phyloP scores from a whole-genome alignment of 2,329 filamentous ascomycete genomes.

The Elsinoe batatas region DNA sequence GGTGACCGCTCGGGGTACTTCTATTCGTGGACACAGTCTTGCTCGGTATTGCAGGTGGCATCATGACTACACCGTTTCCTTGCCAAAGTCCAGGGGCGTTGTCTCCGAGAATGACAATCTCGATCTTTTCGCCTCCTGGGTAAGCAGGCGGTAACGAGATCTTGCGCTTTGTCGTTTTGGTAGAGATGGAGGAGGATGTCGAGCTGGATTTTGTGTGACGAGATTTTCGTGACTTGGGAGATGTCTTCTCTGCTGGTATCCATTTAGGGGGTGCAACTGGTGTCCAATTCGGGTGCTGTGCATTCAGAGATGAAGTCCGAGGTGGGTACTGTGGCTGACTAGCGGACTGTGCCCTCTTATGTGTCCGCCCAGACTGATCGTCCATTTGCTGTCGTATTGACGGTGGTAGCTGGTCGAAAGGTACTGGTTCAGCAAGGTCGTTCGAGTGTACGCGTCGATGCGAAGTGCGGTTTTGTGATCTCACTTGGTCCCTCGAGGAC shows the following conservation, averaged over 20 bases:
- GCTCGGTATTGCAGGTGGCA: not conserved
- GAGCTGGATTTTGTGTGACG: conserved; percentile 2
- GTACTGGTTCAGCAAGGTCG: conserved; percentile 1
- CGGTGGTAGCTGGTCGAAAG: not conserved
- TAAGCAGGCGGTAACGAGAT: conserved; percentile 8
- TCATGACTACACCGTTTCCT: conserved; percentile 9
- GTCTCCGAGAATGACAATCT: conserved; percentile 3
- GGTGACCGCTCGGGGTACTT: not conserved
- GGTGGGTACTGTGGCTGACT: not conserved
- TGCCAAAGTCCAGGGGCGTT: not conserved
- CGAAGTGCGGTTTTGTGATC: not conserved
- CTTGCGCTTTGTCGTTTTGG: not conserved
- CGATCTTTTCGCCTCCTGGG: conserved; percentile 5
- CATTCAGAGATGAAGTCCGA: not conserved
- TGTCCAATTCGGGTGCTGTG: not conserved
- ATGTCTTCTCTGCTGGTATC: not conserved
- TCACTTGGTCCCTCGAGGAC: too few relatives aligned
- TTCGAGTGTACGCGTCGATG: conserved; percentile 1
- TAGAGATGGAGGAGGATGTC: not conserved
- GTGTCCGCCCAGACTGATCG: not conserved
- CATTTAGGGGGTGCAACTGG: not conserved
- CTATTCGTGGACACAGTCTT: not conserved
- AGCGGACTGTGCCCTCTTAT: not conserved
- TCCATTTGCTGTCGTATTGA: not conserved
- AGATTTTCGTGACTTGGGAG: not conserved